Evolutionary conservation across 768 basidiomycete species (phyloP).

Genomic region (Boletus reticulatus): DNA sequence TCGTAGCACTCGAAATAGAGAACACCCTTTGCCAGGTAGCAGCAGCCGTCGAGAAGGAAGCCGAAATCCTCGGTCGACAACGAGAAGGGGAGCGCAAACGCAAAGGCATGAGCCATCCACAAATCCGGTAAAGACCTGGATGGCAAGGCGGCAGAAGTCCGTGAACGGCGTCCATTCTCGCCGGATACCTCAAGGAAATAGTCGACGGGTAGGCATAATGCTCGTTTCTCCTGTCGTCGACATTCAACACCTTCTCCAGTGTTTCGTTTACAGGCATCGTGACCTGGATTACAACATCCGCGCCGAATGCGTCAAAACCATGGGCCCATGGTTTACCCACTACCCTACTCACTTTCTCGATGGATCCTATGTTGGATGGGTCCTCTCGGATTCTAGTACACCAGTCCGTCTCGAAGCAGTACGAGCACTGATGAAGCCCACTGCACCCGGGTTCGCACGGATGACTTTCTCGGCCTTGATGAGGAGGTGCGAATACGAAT

Average conservation of each 20-base stretch:
- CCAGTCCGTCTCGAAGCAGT: conserved; percentile 90
- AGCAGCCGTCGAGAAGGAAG: conserved; percentile 82
- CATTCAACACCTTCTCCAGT: conserved; percentile 40
- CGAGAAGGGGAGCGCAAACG: conserved; percentile 89
- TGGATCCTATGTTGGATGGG: conserved; percentile 74
- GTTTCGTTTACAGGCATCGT: conserved; percentile 94
- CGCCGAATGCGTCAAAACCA: conserved; percentile 84
- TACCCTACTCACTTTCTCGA: conserved; percentile 89
- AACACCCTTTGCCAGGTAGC: conserved; percentile 88
- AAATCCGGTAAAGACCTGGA: conserved; percentile 75
- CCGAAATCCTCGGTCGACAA: conserved; percentile 77
- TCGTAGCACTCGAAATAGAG: conserved; percentile 84
- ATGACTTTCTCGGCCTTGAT: conserved; percentile 47
- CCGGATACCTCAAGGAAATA: conserved; percentile 86
- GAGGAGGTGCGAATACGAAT: too few species aligned
- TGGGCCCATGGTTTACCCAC: conserved; percentile 88
- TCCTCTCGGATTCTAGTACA: conserved; percentile 83
- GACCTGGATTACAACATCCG: conserved; percentile 91
- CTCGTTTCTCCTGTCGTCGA: background rate
- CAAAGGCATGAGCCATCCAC: conserved; percentile 49
- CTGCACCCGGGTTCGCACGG: conserved; percentile 43
- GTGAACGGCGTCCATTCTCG: conserved; percentile 69
- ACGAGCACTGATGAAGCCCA: conserved; percentile 60
- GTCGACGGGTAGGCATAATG: conserved; percentile 75
- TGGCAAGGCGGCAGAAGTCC: conserved; percentile 70